phyloP scores from a whole-genome alignment of 148 eudicot species.

The Spergularia marina region DNA sequence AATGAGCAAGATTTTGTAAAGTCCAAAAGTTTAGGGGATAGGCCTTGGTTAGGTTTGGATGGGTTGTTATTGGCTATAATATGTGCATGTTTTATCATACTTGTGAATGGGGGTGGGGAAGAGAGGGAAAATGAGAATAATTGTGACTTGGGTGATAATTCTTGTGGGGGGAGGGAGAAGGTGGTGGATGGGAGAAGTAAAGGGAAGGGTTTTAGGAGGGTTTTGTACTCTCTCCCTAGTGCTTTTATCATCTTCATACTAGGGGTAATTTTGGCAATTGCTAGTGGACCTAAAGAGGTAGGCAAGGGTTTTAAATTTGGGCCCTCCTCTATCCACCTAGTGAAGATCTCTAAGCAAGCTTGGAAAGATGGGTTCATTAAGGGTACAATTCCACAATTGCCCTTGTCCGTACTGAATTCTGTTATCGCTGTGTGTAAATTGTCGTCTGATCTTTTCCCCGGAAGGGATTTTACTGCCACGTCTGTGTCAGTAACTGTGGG shows the following conservation, averaged over 20 bases:
- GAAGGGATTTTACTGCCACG: conserved; percentile 52
- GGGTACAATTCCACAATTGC: conserved; percentile 85
- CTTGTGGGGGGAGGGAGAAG: conserved; percentile 17
- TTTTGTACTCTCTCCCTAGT: conserved; percentile 59
- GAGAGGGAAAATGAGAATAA: conserved; percentile 22
- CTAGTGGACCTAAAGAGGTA: conserved; percentile 52
- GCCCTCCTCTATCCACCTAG: conserved; percentile 44
- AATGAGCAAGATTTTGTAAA: conserved; percentile 59
- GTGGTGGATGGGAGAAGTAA: neutral
- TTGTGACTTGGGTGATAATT: conserved; percentile 1
- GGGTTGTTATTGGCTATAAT: conserved; percentile 64
- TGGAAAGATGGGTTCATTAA: conserved; percentile 86
- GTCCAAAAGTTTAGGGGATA: conserved; percentile 54
- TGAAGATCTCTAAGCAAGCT: conserved; percentile 51
- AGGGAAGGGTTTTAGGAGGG: conserved; percentile 33
- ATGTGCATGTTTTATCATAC: conserved; percentile 69
- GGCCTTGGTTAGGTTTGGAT: conserved; percentile 83
- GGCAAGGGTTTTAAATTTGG: conserved; percentile 62
- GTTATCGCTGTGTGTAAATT: conserved; percentile 83
- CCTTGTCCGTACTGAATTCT: conserved; percentile 74
- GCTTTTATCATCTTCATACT: conserved; percentile 68
- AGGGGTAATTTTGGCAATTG: conserved; percentile 57
- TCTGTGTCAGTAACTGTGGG: conserved; percentile 74
- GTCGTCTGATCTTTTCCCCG: conserved; percentile 71
- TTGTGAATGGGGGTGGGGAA: conserved; percentile 71